Evolutionary conservation across 1,139 yeast species (phyloP).

Genomic region (Debaryomyces coudertii): DNA sequence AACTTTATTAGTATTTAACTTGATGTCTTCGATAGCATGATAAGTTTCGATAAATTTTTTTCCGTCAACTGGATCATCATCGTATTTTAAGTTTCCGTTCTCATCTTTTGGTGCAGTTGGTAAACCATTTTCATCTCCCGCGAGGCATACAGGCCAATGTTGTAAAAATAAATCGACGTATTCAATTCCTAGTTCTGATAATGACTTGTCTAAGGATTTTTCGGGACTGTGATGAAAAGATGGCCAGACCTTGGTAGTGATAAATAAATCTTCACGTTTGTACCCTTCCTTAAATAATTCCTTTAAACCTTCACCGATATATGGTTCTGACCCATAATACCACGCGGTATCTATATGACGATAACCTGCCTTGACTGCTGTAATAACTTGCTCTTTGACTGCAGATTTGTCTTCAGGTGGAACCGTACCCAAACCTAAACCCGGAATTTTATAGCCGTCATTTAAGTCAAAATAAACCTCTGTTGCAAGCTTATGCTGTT

Average conservation of each 20-base stretch:
- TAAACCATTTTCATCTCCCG: slow-evolving; percentile 41
- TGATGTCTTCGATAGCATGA: slow-evolving; percentile 48
- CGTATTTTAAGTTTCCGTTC: slow-evolving; percentile 46
- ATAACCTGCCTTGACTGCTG: slow-evolving; percentile 46
- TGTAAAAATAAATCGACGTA: slow-evolving; percentile 62
- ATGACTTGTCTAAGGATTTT: slow-evolving; percentile 39
- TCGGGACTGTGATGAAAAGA: slow-evolving; percentile 41
- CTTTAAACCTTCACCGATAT: slow-evolving; percentile 53
- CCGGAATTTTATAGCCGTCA: slow-evolving; percentile 40
- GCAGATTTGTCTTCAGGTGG: slow-evolving; percentile 33
- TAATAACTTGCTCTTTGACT: slow-evolving; percentile 39
- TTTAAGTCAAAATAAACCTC: slow-evolving; percentile 27
- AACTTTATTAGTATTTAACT: slow-evolving; percentile 31
- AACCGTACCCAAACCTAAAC: slow-evolving; percentile 45
- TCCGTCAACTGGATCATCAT: slow-evolving; percentile 44
- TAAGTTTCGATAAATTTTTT: slow-evolving; percentile 50
- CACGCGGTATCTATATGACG: slow-evolving; percentile 49
- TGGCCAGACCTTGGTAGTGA: slow-evolving; percentile 66
- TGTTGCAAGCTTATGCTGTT: slow-evolving; percentile 23
- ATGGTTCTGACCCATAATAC: slow-evolving; percentile 54
- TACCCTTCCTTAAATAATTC: slow-evolving; percentile 51
- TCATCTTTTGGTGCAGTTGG: slow-evolving; percentile 40
- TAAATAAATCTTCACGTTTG: slow-evolving; percentile 58
- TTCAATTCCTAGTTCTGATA: slow-evolving; percentile 48
- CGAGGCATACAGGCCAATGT: slow-evolving; percentile 60